phyloP scores from a whole-genome alignment of 148 eudicot species.

The Fagopyrum tataricum region DNA sequence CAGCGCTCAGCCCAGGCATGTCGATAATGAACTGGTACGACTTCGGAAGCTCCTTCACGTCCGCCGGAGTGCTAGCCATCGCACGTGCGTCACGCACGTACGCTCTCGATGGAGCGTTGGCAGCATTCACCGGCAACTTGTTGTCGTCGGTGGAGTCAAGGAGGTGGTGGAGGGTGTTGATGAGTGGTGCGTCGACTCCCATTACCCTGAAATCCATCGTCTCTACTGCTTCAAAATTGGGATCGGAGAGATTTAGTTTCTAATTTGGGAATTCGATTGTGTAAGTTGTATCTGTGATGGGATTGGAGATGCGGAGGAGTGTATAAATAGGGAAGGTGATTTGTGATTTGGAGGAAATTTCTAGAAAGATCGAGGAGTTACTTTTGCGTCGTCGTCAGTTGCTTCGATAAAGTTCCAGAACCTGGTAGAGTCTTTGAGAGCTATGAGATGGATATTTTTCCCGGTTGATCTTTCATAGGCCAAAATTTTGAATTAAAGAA shows the following conservation, averaged over 20 bases:
- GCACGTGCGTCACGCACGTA: conserved; percentile 63
- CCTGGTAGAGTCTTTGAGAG: background rate
- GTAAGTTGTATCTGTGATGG: background rate
- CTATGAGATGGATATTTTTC: background rate
- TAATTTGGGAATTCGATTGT: background rate
- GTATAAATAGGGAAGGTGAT: background rate
- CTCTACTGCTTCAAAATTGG: conserved; percentile 3
- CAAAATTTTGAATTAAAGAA: too few species aligned
- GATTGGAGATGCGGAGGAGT: background rate
- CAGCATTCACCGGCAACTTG: background rate
- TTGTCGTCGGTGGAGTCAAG: conserved; percentile 28
- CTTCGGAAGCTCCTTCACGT: conserved; percentile 52
- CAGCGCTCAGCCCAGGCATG: conserved; percentile 63
- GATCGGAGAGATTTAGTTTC: background rate
- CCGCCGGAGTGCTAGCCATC: conserved; percentile 59
- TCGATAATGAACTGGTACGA: conserved; percentile 54
- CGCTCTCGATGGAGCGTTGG: conserved; percentile 22
- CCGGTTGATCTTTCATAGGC: background rate
- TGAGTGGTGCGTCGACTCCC: conserved; percentile 41
- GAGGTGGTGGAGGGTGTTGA: conserved; percentile 45
- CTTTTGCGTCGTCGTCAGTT: background rate
- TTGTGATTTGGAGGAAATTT: conserved; percentile 1
- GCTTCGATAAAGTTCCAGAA: conserved; percentile 4
- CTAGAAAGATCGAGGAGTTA: conserved; percentile 5
- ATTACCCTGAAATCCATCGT: conserved; percentile 52